Conservation (phyloP, 345 rosid genomes). For the Erysimum cheiranthoides region DNA sequence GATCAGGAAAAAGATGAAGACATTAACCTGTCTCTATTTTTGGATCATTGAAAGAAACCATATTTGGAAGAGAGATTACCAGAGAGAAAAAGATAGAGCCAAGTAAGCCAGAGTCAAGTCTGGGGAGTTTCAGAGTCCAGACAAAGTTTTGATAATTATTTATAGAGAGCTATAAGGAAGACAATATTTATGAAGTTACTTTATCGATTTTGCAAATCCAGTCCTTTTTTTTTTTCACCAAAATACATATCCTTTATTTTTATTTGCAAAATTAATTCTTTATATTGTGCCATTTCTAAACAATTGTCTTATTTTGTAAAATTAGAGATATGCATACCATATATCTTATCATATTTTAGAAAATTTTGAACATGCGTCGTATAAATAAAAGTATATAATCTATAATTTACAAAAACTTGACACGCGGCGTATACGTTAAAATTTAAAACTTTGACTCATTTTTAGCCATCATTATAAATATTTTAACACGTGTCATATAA, state of each 20-base stretch:
- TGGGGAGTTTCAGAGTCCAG: constrained; percentile 4
- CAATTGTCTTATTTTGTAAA: too few species aligned
- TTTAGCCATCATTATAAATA: too few species aligned
- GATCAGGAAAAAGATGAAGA: constrained; percentile 20
- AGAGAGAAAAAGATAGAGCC: constrained; percentile 19
- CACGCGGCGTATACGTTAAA: not conserved
- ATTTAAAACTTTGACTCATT: not conserved
- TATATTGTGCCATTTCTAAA: not conserved
- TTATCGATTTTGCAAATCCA: not conserved
- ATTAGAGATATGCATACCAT: not conserved
- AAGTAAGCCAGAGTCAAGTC: constrained; percentile 33
- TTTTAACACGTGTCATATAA: too few species aligned
- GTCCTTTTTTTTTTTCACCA: not conserved
- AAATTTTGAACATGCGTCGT: too few species aligned
- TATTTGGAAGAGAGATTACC: constrained; percentile 22
- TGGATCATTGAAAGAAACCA: constrained; percentile 9
- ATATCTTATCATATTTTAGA: too few species aligned
- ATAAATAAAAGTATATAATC: not conserved
- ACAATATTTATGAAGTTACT: constrained; percentile 14
- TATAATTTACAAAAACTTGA: not conserved
- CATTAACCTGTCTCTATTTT: not conserved
- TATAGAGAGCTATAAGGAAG: not conserved
- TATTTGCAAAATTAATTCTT: not conserved
- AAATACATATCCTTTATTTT: not conserved
- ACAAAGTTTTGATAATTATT: not conserved